phyloP scores from a whole-genome alignment of 2,329 filamentous ascomycete genomes.

The Apiospora sp. region DNA sequence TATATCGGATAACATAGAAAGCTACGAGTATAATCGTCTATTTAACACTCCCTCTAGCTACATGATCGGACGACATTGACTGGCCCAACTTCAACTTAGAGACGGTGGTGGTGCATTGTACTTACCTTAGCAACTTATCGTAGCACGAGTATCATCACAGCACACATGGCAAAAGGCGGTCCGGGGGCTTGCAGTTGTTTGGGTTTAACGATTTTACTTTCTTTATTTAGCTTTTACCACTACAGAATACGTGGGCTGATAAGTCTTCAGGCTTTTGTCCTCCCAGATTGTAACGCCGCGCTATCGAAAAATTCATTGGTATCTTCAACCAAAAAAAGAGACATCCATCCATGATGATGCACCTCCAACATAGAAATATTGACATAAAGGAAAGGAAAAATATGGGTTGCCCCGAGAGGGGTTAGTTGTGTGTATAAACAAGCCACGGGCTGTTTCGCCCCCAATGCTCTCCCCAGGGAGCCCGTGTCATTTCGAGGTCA shows the following conservation, averaged over 20 bases:
- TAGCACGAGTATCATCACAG: background rate
- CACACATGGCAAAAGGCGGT: slow-evolving; percentile 18
- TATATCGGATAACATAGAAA: background rate
- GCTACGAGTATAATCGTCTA: background rate
- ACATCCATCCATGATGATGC: slow-evolving; percentile 3
- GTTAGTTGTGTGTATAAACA: slow-evolving; percentile 13
- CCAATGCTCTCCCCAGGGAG: background rate
- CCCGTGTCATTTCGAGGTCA: slow-evolving; percentile 11
- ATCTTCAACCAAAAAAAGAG: slow-evolving; percentile 11
- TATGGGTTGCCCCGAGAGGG: slow-evolving; percentile 5
- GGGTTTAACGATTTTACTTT: slow-evolving; percentile 26
- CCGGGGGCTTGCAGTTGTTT: slow-evolving; percentile 14
- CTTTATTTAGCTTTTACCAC: slow-evolving; percentile 26
- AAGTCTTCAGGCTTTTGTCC: slow-evolving; percentile 18
- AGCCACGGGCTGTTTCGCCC: slow-evolving; percentile 1
- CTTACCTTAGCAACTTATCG: background rate
- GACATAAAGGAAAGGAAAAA: slow-evolving; percentile 8
- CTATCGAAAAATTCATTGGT: slow-evolving; percentile 16
- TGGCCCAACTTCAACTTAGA: background rate
- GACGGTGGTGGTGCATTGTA: background rate
- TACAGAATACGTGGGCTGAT: slow-evolving; percentile 17
- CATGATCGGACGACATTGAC: background rate
- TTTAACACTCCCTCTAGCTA: background rate
- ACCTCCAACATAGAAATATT: slow-evolving; percentile 18
- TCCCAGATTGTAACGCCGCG: slow-evolving; percentile 20